These are phyloP conservation scores for Amylostereum areolatum DNA, from an alignment of 1,284 basidiomycete species.

Conservation along the genomic window DNA sequence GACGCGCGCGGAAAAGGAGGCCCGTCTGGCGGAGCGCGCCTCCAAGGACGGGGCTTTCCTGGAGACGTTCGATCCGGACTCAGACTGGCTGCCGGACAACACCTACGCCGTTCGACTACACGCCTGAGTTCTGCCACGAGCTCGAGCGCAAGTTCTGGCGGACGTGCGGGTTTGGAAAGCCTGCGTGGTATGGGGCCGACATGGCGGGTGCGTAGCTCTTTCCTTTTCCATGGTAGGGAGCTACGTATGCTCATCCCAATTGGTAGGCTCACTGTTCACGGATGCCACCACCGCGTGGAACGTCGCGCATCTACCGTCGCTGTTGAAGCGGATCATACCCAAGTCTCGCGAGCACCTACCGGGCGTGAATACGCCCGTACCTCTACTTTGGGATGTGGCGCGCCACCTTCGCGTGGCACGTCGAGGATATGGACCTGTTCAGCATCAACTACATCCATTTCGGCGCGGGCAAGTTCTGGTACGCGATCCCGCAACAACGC, in stretches of 20 bases:
- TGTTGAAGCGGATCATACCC: slow-evolving; percentile 79
- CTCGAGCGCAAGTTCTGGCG: slow-evolving; percentile 94
- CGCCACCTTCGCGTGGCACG: slow-evolving; percentile 98
- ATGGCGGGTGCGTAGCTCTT: slow-evolving; percentile 59
- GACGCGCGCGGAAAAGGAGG: slow-evolving; percentile 47
- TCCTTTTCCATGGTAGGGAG: not conserved
- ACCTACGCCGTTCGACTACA: slow-evolving; percentile 74
- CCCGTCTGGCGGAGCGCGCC: slow-evolving; percentile 44
- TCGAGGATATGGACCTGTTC: slow-evolving; percentile 96
- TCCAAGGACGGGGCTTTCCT: slow-evolving; percentile 61
- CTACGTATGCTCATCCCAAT: not conserved
- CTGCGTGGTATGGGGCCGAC: slow-evolving; percentile 97
- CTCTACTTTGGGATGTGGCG: slow-evolving; percentile 99
- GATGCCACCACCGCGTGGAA: slow-evolving; percentile 86
- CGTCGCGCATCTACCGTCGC: slow-evolving; percentile 84
- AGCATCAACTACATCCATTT: slow-evolving; percentile 99
- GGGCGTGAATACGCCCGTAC: slow-evolving; percentile 96
- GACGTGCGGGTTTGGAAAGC: slow-evolving; percentile 79
- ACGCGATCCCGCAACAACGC: slow-evolving; percentile 86
- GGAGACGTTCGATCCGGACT: slow-evolving; percentile 60
- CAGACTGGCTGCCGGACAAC: slow-evolving; percentile 73
- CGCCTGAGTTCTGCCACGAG: slow-evolving; percentile 78
- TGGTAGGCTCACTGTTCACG: slow-evolving; percentile 78
- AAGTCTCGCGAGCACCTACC: slow-evolving; percentile 68
- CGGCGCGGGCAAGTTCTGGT: slow-evolving; percentile 97